phyloP scores from a whole-genome alignment of 768 basidiomycete species.

The Infundibulicybe gibba region DNA sequence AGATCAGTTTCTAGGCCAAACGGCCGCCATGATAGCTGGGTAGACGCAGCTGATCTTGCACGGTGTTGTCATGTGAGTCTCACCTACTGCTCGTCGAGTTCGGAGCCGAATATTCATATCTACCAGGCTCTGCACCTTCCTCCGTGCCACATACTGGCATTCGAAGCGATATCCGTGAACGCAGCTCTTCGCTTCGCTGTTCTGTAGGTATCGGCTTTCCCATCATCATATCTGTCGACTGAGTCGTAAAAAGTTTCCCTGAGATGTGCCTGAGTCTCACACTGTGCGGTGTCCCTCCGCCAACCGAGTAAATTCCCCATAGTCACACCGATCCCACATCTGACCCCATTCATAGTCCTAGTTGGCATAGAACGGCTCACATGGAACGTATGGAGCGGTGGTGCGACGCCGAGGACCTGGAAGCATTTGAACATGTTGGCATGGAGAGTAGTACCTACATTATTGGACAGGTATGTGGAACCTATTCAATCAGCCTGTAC shows the following conservation, averaged over 20 bases:
- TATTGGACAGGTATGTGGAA: conserved; percentile 47
- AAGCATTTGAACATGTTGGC: conserved; percentile 62
- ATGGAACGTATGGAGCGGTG: conserved; percentile 61
- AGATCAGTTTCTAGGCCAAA: conserved; percentile 50
- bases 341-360: conserved; percentile 38
- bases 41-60: conserved; percentile 76
- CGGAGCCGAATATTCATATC: background rate
- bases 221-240: background rate
- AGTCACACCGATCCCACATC: conserved; percentile 1
- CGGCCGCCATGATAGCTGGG: conserved; percentile 68
- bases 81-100: background rate
- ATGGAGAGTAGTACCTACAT: conserved; percentile 56
- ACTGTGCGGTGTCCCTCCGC: conserved; percentile 64
- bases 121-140: conserved; percentile 64
- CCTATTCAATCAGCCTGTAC: conserved; percentile 2
- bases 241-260: conserved; percentile 49
- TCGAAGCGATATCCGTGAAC: conserved; percentile 56
- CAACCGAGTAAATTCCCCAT: conserved; percentile 51
- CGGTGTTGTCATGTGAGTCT: conserved; percentile 54
- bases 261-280: conserved; percentile 67
- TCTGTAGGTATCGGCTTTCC: conserved; percentile 41
- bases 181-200: conserved; percentile 61
- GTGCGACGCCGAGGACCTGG: conserved; percentile 64
- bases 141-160: conserved; percentile 66
- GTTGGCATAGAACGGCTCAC: conserved; percentile 54